Percentiles rank a stretch among this genome's conserved stretches.
Conservation (phyloP, 2,329 filamentous ascomycete genomes). For the Apiospora koreana region DNA sequence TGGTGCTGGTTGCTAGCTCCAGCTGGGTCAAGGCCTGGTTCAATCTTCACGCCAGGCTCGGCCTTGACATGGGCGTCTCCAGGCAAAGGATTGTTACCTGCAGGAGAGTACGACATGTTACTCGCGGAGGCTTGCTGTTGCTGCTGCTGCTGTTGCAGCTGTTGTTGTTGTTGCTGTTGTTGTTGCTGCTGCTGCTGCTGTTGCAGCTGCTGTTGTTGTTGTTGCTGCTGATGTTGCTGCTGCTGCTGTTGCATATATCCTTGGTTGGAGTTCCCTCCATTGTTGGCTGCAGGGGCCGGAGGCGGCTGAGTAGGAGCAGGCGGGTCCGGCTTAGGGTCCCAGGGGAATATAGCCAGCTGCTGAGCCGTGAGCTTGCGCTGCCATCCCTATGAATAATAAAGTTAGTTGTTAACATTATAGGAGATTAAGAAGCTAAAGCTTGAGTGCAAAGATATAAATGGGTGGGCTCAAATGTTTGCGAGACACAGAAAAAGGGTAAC, state of each 20-base stretch:
- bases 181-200: conserved; percentile 20
- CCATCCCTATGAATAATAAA: conserved; percentile 69
- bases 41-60: conserved; percentile 50
- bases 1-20: not conserved
- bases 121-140: conserved; percentile 17
- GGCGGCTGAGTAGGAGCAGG: conserved; percentile 41
- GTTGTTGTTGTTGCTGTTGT: conserved; percentile 21
- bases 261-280: not conserved
- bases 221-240: conserved; percentile 1
- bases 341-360: conserved; percentile 86
- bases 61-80: conserved; percentile 41
- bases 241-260: conserved; percentile 14
- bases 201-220: conserved; percentile 22
- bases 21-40: conserved; percentile 39
- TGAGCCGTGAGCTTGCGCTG: conserved; percentile 86
- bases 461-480: not conserved
- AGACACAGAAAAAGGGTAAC: conserved; percentile 10
- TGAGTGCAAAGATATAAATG: not conserved
- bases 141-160: conserved; percentile 22
- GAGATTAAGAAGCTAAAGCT: not conserved
- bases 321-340: conserved; percentile 83
- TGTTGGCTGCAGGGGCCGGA: conserved; percentile 23
- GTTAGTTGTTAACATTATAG: conserved; percentile 19
- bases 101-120: conserved; percentile 27
- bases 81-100: conserved; percentile 21